Conservation (phyloP, 1,284 basidiomycete genomes). For the Ustilago tritici region DNA sequence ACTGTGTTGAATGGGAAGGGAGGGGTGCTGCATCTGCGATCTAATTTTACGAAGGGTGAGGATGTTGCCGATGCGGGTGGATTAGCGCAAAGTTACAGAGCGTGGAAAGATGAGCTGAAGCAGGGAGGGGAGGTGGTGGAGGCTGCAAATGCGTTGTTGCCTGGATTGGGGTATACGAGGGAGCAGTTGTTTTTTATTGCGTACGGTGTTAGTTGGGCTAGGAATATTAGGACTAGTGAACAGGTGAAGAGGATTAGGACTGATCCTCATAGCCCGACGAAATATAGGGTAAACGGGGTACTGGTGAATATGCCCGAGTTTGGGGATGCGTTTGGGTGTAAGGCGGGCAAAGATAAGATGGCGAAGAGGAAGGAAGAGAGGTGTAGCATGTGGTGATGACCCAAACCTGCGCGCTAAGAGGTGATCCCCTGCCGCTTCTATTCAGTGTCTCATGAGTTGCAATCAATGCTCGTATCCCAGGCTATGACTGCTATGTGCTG, state of each 20-base stretch:
- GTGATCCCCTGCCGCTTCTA: neutral
- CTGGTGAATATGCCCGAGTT: slow-evolving; percentile 62
- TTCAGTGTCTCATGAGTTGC: neutral
- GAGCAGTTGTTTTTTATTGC: slow-evolving; percentile 71
- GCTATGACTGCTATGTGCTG: neutral
- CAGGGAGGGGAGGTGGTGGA: slow-evolving; percentile 53
- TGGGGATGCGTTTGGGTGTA: slow-evolving; percentile 64
- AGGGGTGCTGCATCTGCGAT: slow-evolving; percentile 83
- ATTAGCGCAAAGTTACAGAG: slow-evolving; percentile 68
- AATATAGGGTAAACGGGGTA: slow-evolving; percentile 62
- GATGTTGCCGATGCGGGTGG: slow-evolving; percentile 76
- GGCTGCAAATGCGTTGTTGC: slow-evolving; percentile 64
- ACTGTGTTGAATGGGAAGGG: slow-evolving; percentile 87
- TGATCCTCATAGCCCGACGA: slow-evolving; percentile 67
- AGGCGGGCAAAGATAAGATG: slow-evolving; percentile 60
- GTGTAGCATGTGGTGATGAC: slow-evolving; percentile 63
- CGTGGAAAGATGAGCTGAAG: slow-evolving; percentile 67
- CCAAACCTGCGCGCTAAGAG: neutral
- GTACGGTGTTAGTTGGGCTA: slow-evolving; percentile 62
- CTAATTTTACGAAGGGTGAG: slow-evolving; percentile 77
- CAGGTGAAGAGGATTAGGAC: slow-evolving; percentile 61
- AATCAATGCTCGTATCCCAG: neutral
- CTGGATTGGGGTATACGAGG: slow-evolving; percentile 66
- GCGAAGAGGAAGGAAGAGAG: slow-evolving; percentile 47
- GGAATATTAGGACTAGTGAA: slow-evolving; percentile 60